Base-by-base conservation (phyloP, 352 stramenopile genomes). In the Poterioochromonas sp. region DNA sequence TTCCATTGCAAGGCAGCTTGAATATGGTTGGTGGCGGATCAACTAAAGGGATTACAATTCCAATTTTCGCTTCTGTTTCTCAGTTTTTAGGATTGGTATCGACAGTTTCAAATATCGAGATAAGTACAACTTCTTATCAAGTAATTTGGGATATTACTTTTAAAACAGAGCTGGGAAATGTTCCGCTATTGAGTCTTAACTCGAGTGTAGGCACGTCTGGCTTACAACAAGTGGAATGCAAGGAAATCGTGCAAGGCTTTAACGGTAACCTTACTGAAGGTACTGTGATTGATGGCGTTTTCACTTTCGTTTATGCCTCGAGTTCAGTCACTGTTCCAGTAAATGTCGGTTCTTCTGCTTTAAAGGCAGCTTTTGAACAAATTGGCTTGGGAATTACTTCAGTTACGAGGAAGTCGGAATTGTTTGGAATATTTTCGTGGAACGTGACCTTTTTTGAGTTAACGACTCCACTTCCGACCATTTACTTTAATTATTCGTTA, bases 371-470 rank as follows among this genome's bases (percentile, higher is more conserved):
- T 29, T 8, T 78, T 12, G 20, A 29, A 64, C 2, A 35, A 5
- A 8, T 78, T 11, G 43, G 47, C 1, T 22, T 78, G 26, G 71
- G 71, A 44, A 15, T 15, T 12, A 32, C 39, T 5, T 26, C 29
- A 20, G 71, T 78, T 29, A 29, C 43, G 3, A 29, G 71, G 35
- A 11, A 29, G 11, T 44, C 5, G 1, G 15, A 12, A 5, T 1
- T 39, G 2, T 68, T n/a, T 51, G 51, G 51, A 15, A 22, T 18
- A 1, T 49, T 32, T 47, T 5, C 15, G 20, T 78, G 71, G 71
- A 22, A 22, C 3, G 39, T 78, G 32, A 39, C 20, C 8, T 69
- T 78, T 34, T 35, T 69, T 29, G 71, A 78, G 47, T 8, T 69
- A 5, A 78, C 44, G 1, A 39, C 47, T 20, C 29, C 37, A n/a